Evolutionary conservation across 768 basidiomycete species (phyloP).

Genomic region (Trametes punicea): DNA sequence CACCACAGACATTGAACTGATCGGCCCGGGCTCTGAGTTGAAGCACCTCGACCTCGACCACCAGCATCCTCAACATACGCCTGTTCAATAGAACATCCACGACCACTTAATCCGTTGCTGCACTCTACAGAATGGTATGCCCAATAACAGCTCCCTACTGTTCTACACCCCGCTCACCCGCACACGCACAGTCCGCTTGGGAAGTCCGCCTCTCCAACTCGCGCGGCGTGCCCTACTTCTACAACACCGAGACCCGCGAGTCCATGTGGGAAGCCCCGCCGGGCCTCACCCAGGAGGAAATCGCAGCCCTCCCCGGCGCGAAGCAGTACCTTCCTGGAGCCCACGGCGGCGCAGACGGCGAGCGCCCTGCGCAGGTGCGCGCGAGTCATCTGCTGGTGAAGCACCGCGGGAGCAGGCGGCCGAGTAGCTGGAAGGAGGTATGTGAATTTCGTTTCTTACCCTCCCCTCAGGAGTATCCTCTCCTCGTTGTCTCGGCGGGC

Average conservation of each 20-base stretch:
- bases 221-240: conserved; percentile 81
- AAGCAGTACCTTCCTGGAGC: conserved; percentile 40
- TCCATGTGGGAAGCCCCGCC: conserved; percentile 81
- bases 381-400: conserved; percentile 97
- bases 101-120: neutral
- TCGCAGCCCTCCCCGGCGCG: conserved; percentile 66
- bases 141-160: neutral
- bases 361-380: conserved; percentile 58
- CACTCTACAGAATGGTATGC: neutral
- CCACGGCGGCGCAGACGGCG: conserved; percentile 14
- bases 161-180: neutral
- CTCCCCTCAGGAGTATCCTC: neutral
- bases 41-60: no score
- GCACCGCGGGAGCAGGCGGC: conserved; percentile 74
- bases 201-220: conserved; percentile 86
- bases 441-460: conserved; percentile 22
- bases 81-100: neutral
- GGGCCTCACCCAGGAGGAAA: conserved; percentile 57
- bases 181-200: conserved; percentile 50
- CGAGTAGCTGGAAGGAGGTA: conserved; percentile 85
- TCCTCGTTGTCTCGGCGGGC: neutral
- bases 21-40: no score
- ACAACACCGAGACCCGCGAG: conserved; percentile 62
- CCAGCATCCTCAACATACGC: no score
- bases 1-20: neutral